Conservation (phyloP, 2,329 filamentous ascomycete genomes). For the Davidsoniella neocaledoniae region DNA sequence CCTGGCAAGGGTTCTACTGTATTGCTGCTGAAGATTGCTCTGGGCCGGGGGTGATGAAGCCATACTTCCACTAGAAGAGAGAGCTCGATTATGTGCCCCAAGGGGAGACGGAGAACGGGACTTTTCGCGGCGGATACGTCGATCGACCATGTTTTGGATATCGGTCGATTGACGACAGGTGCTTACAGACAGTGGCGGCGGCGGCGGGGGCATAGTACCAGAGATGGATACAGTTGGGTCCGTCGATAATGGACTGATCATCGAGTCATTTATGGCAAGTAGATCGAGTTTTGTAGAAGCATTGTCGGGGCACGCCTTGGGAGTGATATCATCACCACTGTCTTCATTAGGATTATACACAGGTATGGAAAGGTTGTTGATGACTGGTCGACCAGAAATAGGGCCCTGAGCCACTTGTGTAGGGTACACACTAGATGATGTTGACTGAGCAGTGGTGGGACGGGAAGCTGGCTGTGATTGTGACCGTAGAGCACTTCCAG, state of each 20-base stretch:
- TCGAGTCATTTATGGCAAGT: background rate
- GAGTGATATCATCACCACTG: background rate
- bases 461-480: constrained; percentile 50
- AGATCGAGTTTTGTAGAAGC: background rate
- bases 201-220: constrained; percentile 19
- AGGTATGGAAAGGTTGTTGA: constrained; percentile 12
- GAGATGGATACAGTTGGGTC: background rate
- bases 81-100: constrained; percentile 17
- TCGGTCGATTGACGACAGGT: constrained; percentile 27
- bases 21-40: constrained; percentile 16
- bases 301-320: background rate
- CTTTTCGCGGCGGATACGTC: constrained; percentile 30
- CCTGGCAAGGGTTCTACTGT: constrained; percentile 19
- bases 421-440: background rate
- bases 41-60: constrained; percentile 18
- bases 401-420: too few relatives aligned
- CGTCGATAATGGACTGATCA: background rate
- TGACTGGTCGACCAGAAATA: too few relatives aligned
- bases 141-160: constrained; percentile 35
- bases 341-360: constrained; percentile 13
- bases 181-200: constrained; percentile 15
- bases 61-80: constrained; percentile 25
- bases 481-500: constrained; percentile 41
- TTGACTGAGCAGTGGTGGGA: constrained; percentile 15
- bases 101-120: constrained; percentile 41